Base-by-base conservation (phyloP, 257 asterid species). In the Solanum neorickii region DNA sequence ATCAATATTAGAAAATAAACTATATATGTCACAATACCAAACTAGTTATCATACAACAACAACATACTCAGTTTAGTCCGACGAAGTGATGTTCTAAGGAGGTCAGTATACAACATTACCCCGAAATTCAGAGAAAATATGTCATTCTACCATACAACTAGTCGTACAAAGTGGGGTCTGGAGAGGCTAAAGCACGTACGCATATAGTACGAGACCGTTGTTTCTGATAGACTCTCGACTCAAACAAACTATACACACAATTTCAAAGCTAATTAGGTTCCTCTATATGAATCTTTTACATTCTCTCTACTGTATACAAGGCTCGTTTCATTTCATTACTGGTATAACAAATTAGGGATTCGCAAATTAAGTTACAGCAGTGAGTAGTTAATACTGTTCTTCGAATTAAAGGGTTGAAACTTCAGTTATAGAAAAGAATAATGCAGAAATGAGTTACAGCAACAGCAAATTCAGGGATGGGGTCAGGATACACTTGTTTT, bases 401-500 rank as follows among this genome's bases (percentile, higher is more conserved):
- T 27, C n/a, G 2, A 14, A 37, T 37, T 9, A 42, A 42, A 85
- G 56, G 29, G 27, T 31, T 56, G 6, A 20, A 46, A 6, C 25
- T 73, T 80, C 37, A 80, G 66, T 16, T 68, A 25, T 2, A 39
- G 25, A 86, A 21, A 21, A 16, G 13, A 35, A 25, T 47, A 33
- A 16, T 49, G 7, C 3, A 46, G 16, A 14, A 23, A 78, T 44
- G 84, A 88, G 89, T 87, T 89, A 93, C 97, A 78, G 92, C 94
- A 62, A 75, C 87, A 72, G 94, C 95, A 68, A 95, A 95, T 86
- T 94, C 91, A 77, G 96, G 95, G 86, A 86, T 87, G 20, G 97
- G 95, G 83, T 93, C 94, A 59, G 94, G 97, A 78, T 95, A 94
- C 9, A 91, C 90, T 88, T 89, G 88, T 74, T 89, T 90, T 84